Evolutionary conservation across 345 rosid species (phyloP), one percentile per base, ranked within the genome.

Genomic region (Salix exigua): DNA sequence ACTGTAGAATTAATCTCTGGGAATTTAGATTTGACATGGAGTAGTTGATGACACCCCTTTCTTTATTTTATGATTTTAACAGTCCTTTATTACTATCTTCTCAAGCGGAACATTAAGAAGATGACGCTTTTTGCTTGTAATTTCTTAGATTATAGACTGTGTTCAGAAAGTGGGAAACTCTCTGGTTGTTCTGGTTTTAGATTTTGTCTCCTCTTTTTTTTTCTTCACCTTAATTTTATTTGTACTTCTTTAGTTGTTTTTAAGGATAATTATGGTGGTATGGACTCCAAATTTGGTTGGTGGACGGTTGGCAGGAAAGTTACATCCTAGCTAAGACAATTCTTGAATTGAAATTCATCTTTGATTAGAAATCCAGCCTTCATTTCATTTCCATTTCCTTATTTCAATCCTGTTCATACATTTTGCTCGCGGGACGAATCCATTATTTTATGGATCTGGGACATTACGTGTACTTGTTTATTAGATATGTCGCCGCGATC

Each of bases 261-360:
- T n/a, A 21, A 35, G n/a, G 71, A 44, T 69, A 6, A 69, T 8
- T 9, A 44, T 25, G 28, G 53, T 64, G 12, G 17, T 13, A 23
- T 21, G 38, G 71, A 40, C 46, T n/a, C 13, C 21, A 5, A 8
- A 35, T 7, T 7, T 66, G 9, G 18, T 65, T 38, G 76, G 60
- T 51, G 76, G 71, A 44, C 66, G 73, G 83, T 77, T 66, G 83
- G 81, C 68, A 51, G 17, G 83, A 83, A 80, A 77, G 79, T 40
- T 61, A 71, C 77, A 38, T 18, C 14, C 51, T 17, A 79, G 77
- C 82, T 68, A 48, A 18, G 68, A 75, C 68, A 71, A 70, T 38
- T 55, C 85, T 82, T 75, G 2, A 75, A 82, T 79, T 51, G 66
- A 65, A 82, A 65, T 82, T 69, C 30, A 55, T 19, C 31, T 61